A percentile compares a stretch with the other conserved stretches of the same genome.
Evolutionary conservation across 2,329 filamentous ascomycete genomes (phyloP).

Genomic region (Clarireedia hainanense): DNA sequence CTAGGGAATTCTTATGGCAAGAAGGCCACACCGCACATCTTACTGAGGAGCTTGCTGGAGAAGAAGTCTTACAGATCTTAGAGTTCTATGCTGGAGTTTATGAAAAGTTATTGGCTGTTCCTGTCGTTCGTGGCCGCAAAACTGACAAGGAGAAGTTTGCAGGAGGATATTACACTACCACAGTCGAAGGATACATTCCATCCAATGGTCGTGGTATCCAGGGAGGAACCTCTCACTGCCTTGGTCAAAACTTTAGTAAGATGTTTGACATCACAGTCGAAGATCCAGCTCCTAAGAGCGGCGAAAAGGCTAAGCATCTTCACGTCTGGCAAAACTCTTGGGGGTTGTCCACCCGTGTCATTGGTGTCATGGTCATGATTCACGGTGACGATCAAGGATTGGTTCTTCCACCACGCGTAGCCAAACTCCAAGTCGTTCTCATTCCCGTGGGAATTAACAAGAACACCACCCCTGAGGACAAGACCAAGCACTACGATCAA

Average conservation of each 20-base stretch:
- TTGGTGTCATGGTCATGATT: slow-evolving; percentile 98
- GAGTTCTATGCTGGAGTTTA: slow-evolving; percentile 90
- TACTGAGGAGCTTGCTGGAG: slow-evolving; percentile 69
- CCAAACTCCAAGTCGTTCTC: slow-evolving; percentile 77
- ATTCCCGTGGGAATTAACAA: slow-evolving; percentile 91
- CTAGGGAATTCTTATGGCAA: slow-evolving; percentile 96
- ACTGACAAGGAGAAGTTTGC: slow-evolving; percentile 98
- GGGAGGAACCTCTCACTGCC: slow-evolving; percentile 80
- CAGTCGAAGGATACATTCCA: slow-evolving; percentile 93
- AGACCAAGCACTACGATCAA: slow-evolving; percentile 66
- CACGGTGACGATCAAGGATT: slow-evolving; percentile 95
- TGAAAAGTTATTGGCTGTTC: slow-evolving; percentile 86
- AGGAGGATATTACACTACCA: slow-evolving; percentile 93
- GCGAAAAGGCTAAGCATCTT: slow-evolving; percentile 70
- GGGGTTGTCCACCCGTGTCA: slow-evolving; percentile 94
- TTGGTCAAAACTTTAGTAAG: slow-evolving; percentile 97
- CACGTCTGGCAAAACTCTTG: slow-evolving; percentile 98
- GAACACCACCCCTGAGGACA: slow-evolving; percentile 74
- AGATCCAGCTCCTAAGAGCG: slow-evolving; percentile 65
- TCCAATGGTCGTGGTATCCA: slow-evolving; percentile 94
- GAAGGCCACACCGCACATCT: slow-evolving; percentile 78
- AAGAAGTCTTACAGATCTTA: slow-evolving; percentile 87
- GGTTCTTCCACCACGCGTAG: slow-evolving; percentile 83
- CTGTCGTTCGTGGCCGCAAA: slow-evolving; percentile 86
- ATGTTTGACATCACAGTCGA: slow-evolving; percentile 99